Base-by-base conservation (phyloP, 257 asterid species). In the Ilex asprella region DNA sequence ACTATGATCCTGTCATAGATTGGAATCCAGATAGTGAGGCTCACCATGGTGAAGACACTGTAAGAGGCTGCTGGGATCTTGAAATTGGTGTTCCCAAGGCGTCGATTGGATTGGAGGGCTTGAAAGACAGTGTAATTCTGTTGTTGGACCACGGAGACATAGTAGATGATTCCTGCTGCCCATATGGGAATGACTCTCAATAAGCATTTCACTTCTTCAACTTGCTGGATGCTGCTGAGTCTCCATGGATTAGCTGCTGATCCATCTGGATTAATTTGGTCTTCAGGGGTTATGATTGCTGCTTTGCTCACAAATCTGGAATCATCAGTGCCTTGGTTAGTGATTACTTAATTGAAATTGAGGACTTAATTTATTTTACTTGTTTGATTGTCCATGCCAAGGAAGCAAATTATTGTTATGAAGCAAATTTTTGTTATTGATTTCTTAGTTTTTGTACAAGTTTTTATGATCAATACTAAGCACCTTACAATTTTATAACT, bases 31-130 rank as follows among this genome's bases (percentile, higher is more conserved):
- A 73, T 59, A 3, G 68, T 53, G 5, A 73, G 75, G 59, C 73
- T 29, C 39, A 73, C 27, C 78, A 73, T 76, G 60, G 65, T 39
- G 58, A 76, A 60, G 16, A 66, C 60, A 43, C 1, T 12, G 46
- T 68, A 73, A 29, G 78, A 64, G 46, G 82, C 78, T 39, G 82
- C 78, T 6, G 82, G 82, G 60, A 77, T 63, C n/a, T 66, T 46
- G 68, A 77, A 62, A 0, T 44, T 62, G 16, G 51, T 35, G 8
- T 52, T 56, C 16, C 68, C 66, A 3, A 77, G 13, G 10, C 47
- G 64, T 29, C 65, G 58, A 27, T 73, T 63, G 13, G 63, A 31
- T 59, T 73, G 82, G 11, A 73, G 54, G 65, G 82, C 82, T 62
- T 73, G 74, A 35, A 77, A 69, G 2, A 66, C 66, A 5, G 56